Base-by-base conservation (phyloP, 441 rosid species). In the Manihot esculenta region DNA sequence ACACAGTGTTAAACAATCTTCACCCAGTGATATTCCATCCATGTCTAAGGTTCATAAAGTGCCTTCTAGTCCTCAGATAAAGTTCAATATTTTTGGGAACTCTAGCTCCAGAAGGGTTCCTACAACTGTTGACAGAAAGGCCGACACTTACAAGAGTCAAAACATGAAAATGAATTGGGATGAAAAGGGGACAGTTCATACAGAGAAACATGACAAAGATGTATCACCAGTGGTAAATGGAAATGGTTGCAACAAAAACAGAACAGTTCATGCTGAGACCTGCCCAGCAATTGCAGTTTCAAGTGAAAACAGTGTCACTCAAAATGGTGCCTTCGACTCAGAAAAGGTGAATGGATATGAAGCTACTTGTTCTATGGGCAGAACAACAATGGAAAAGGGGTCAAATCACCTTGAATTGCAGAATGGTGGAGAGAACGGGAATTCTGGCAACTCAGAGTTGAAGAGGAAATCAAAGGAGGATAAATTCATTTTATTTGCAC, bases 81-180 rank as follows among this genome's bases (percentile, higher is more conserved):
- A 88, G 83, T 82, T 89, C 74, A 80, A 69, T 73, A 78, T 88
- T 80, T 76, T 75, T 76, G 89, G 85, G 69, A 92, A 83, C 72
- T 75, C 74, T 70, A 83, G 78, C 73, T 81, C 84, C 33, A 91
- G 80, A 80, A 83, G 82, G 75, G 71, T 78, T 72, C 72, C 84
- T 74, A 69, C 86, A 50, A 58, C 64, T 18, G 72, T 33, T 72
- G 87, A 84, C 50, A 87, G 92, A 59, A 90, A 82, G 69, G 81
- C 64, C 74, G 78, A 76, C 26, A 62, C 42, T 64, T 79, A 71
- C 66, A 85, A 88, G 82, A 75, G 61, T 81, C 82, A 80, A 68
- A 85, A 74, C 30, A 59, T 65, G 60, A 80, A 77, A 77, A 70
- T 62, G 55, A 84, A 81, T 77, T 86, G 85, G 64, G 60, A 50